phyloP scores from a whole-genome alignment of 139 green algal species.

The Bryopsis sp. region DNA sequence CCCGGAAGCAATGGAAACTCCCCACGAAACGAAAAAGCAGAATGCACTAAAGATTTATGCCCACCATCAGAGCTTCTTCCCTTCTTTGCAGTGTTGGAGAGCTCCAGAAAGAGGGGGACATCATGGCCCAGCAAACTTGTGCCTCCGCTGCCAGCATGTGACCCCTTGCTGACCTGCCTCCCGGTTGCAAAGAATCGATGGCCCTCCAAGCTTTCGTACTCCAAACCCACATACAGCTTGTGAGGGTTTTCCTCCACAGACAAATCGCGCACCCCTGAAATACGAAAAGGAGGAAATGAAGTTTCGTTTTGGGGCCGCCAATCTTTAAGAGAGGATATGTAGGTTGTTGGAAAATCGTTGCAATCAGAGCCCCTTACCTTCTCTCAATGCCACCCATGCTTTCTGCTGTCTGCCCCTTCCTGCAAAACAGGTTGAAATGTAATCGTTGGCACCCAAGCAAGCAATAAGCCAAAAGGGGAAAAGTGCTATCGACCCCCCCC shows the following conservation, averaged over 20 bases:
- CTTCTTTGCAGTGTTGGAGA: not conserved
- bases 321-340: not conserved
- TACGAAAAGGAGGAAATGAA: not conserved
- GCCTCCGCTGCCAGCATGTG: not conserved
- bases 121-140: not conserved
- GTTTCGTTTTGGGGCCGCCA: not conserved
- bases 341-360: not conserved
- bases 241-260: too few relatives aligned
- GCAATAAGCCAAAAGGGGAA: too few relatives aligned
- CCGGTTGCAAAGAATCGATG: not conserved
- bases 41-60: too few relatives aligned
- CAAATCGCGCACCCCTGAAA: too few relatives aligned
- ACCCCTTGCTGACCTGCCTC: not conserved
- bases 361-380: not conserved
- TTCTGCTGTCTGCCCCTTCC: not conserved
- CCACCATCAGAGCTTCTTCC: not conserved
- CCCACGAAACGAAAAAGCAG: too few relatives aligned
- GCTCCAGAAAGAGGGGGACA: not conserved
- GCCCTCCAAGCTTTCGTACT: slow-evolving; percentile 7
- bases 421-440: too few relatives aligned
- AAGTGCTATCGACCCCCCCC: too few relatives aligned
- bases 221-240: not conserved
- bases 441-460: too few relatives aligned
- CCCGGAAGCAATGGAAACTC: too few relatives aligned
- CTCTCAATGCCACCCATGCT: not conserved